Conservation (phyloP, 345 rosid genomes). For the Ceriops tagal region DNA sequence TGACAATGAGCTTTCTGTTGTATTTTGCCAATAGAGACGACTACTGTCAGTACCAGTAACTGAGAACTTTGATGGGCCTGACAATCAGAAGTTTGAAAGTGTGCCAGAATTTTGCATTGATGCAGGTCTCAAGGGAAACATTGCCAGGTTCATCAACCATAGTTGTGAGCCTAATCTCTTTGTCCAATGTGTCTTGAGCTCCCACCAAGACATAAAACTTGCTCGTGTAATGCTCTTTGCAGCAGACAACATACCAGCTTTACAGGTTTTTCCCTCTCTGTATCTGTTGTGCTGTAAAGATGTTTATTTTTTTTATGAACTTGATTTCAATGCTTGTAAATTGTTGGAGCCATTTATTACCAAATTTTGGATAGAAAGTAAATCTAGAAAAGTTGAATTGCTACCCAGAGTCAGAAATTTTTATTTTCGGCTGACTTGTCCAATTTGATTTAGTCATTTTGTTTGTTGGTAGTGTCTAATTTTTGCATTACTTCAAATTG, state of each 20-base stretch:
- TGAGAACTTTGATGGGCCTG: conserved; percentile 22
- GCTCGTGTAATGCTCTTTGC: conserved; percentile 90
- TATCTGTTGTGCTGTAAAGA: not conserved
- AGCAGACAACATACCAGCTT: conserved; percentile 88
- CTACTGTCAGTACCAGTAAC: conserved; percentile 35
- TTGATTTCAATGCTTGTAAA: not conserved
- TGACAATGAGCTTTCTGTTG: not conserved
- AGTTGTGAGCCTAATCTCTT: conserved; percentile 94
- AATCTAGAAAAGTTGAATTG: too few species aligned
- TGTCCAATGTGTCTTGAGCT: conserved; percentile 80
- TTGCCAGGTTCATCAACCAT: conserved; percentile 89
- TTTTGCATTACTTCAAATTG: too few species aligned
- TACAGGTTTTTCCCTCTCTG: conserved; percentile 52
- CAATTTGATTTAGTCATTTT: too few species aligned
- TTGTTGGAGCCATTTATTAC: too few species aligned
- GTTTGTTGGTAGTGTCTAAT: too few species aligned
- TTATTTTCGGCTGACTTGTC: too few species aligned
- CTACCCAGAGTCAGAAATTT: too few species aligned
- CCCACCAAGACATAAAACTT: conserved; percentile 73
- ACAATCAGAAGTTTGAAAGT: conserved; percentile 48
- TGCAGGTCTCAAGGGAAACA: conserved; percentile 73
- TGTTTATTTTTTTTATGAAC: not conserved
- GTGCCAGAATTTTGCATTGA: conserved; percentile 88
- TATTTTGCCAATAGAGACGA: conserved; percentile 50
- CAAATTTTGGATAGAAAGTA: too few species aligned